Percentiles rank a stretch among this genome's conserved stretches.
phyloP scores from a whole-genome alignment of 768 basidiomycete species.

The Suillus lakei region DNA sequence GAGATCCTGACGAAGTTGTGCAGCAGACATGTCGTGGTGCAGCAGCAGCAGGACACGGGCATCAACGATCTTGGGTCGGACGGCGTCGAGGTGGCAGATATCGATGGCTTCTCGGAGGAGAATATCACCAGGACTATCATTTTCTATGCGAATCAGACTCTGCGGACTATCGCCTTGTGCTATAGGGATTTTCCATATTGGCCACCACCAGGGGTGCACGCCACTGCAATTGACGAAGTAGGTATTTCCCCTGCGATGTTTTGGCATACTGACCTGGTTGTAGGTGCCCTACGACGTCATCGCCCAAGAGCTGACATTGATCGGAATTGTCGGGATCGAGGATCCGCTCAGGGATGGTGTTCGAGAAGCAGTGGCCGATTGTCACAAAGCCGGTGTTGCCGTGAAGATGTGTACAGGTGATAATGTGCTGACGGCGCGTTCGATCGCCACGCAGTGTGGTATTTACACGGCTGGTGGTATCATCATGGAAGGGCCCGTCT shows the following conservation, averaged over 20 bases:
- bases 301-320: conserved; percentile 75
- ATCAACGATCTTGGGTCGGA: conserved; percentile 24
- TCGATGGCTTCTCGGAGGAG: conserved; percentile 69
- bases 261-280: conserved; percentile 15
- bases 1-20: conserved; percentile 89
- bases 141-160: conserved; percentile 96
- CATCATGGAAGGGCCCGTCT: conserved; percentile 97
- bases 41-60: conserved; percentile 22
- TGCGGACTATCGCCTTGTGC: conserved; percentile 93
- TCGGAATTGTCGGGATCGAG: conserved; percentile 93
- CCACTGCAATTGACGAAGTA: conserved; percentile 58
- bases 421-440: conserved; percentile 94
- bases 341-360: conserved; percentile 94
- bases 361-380: conserved; percentile 84
- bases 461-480: conserved; percentile 94
- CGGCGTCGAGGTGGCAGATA: conserved; percentile 57
- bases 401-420: conserved; percentile 99
- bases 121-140: conserved; percentile 95
- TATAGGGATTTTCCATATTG: conserved; percentile 87
- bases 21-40: conserved; percentile 72
- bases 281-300: conserved; percentile 75
- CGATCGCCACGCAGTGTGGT: conserved; percentile 94
- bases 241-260: conserved; percentile 16
- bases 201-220: conserved; percentile 65
- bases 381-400: conserved; percentile 85